Base-by-base conservation (phyloP, 2,329 filamentous ascomycete species). In the Aureobasidium lini region DNA sequence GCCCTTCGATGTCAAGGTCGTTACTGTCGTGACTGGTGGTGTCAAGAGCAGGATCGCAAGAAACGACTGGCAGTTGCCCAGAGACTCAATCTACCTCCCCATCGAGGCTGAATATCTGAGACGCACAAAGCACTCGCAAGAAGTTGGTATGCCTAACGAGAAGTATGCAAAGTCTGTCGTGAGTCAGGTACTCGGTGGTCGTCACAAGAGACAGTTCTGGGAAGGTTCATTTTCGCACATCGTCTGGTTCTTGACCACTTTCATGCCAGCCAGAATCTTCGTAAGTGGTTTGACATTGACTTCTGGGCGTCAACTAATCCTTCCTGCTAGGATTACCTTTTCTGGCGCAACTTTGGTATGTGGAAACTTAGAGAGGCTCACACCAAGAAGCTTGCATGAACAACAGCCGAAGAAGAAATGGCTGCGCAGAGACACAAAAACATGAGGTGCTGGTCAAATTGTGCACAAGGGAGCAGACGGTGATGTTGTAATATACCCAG, bases 11-110 rank as follows among this genome's bases (percentile, higher is more conserved):
- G 76, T 79, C 7, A 69, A 73, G 10, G 77, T 80, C 6, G 65
- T 79, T 8, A 79, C 71, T 0, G 68, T 80, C 5, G 71, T 85
- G 6, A 85, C 84, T 1, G 84, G 84, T 9, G 83, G 83, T 9
- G 83, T 86, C 34, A 78, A 80, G 66, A 80, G 77, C 43, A 81
- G 81, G 34, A 83, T 86, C 64, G 79, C 81, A 3, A 75, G 82
- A n/a, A 75, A 72, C 5, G 68, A 80, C 13, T 75, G 81, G 29
- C 68, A 70, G 4, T 67, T 86, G 8, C 71, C 73, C 2, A 69
- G 73, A 8, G 73, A 75, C 47, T 81, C 77, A 0, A 71, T 82
- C 23, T 85, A 83, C 66, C 63, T 76, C 23, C 79, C 81, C 0
- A 72, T 84, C 34, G 72, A 77, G 43, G 71, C 70, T 5, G 77